A percentile compares a stretch with the other conserved stretches of the same genome.
Conservation (phyloP, 129 eudicot species). For the Lactuca sativa region DNA sequence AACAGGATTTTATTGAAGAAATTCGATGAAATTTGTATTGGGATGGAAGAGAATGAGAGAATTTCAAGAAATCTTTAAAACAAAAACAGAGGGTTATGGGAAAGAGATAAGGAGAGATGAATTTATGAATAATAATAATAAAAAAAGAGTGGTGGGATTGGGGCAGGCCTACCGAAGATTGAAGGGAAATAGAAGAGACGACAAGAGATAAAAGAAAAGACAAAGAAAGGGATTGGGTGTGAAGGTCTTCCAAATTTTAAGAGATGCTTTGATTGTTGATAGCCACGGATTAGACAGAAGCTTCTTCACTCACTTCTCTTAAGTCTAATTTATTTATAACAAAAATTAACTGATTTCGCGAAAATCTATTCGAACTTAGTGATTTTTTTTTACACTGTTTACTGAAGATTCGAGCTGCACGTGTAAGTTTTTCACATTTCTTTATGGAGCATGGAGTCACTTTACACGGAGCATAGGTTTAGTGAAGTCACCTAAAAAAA, state of each 20-base stretch:
- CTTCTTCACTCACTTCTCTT: neutral
- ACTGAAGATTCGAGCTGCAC: too few species aligned
- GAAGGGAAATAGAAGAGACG: constrained; percentile 29
- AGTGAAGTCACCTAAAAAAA: too few species aligned
- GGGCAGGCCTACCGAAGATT: constrained; percentile 21
- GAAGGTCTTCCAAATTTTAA: neutral
- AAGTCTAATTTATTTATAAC: too few species aligned
- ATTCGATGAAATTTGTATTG: constrained; percentile 21
- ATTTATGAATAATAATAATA: neutral
- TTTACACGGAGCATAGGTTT: too few species aligned
- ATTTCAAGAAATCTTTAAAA: constrained; percentile 31
- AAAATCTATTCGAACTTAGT: too few species aligned
- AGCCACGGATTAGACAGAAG: constrained; percentile 9
- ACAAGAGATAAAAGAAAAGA: constrained; percentile 21
- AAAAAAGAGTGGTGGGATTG: constrained; percentile 21
- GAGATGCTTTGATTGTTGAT: constrained; percentile 13
- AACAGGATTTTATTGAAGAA: constrained; percentile 4
- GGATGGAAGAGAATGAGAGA: constrained; percentile 28
- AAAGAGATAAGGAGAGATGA: constrained; percentile 10
- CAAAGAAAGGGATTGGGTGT: constrained; percentile 3
- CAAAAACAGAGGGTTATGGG: constrained; percentile 20
- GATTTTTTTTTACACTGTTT: too few species aligned
- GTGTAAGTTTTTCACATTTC: too few species aligned
- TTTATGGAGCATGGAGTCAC: too few species aligned
- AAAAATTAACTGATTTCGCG: too few species aligned